A percentile compares a stretch with the other conserved stretches of the same genome.
Evolutionary conservation across 345 rosid genomes (phyloP).

Genomic region (Citrus inodora): DNA sequence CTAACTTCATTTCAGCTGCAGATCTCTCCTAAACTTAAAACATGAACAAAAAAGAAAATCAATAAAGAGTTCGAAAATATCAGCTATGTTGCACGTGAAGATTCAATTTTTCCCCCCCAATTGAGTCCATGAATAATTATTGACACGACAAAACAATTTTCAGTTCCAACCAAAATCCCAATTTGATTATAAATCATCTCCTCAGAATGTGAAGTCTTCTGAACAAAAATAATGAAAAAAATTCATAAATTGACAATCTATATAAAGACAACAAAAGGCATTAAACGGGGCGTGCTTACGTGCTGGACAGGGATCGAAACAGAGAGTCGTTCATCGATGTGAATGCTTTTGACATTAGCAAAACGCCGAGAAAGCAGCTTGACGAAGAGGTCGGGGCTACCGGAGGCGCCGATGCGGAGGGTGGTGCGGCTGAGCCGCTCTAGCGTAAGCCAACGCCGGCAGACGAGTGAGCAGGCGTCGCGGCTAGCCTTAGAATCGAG

Average conservation of each 20-base stretch:
- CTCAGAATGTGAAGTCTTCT: not conserved
- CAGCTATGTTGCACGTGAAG: not conserved
- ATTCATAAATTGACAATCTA: not conserved
- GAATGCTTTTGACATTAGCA: slow-evolving; percentile 46
- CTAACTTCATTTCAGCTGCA: not conserved
- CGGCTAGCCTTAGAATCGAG: slow-evolving; percentile 59
- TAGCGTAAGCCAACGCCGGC: slow-evolving; percentile 80
- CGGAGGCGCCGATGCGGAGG: slow-evolving; percentile 81
- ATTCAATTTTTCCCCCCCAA: not conserved
- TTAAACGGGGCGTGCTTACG: slow-evolving; percentile 20
- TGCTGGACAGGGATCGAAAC: slow-evolving; percentile 37
- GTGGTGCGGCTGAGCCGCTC: slow-evolving; percentile 80
- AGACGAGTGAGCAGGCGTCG: slow-evolving; percentile 88
- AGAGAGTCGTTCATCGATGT: slow-evolving; percentile 77
- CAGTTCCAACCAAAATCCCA: not conserved
- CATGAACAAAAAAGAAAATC: not conserved
- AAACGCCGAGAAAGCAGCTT: slow-evolving; percentile 73
- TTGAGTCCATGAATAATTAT: not conserved
- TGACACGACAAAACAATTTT: not conserved
- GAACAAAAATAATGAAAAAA: not conserved
- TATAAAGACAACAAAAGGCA: too few relatives aligned
- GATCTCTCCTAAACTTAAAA: not conserved
- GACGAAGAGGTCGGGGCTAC: slow-evolving; percentile 57
- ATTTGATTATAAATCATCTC: not conserved
- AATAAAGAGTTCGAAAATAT: not conserved